These are phyloP conservation scores for Microstegium vimineum DNA, from an alignment of 176 grass and related monocot genomes.

Conservation along the genomic window DNA sequence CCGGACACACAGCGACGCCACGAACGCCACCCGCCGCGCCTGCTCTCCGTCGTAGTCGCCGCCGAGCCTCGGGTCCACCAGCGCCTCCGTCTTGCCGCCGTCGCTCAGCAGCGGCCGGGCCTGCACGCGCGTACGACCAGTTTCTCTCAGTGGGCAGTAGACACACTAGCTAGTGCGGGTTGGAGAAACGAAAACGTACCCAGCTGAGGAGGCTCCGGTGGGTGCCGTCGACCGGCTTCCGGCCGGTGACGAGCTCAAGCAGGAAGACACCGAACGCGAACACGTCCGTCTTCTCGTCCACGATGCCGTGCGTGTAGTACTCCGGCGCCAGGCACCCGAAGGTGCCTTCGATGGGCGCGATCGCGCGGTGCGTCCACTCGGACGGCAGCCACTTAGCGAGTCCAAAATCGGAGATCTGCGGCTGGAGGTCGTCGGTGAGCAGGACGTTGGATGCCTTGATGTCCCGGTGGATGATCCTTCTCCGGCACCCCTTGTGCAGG, in stretches of 20 bases:
- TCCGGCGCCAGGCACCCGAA: conserved; percentile 95
- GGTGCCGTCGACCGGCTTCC: conserved; percentile 79
- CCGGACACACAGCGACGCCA: conserved; percentile 71
- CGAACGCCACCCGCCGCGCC: conserved; percentile 59
- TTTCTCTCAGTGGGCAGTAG: not conserved
- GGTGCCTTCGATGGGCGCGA: conserved; percentile 91
- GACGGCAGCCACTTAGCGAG: conserved; percentile 91
- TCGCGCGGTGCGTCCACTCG: conserved; percentile 88
- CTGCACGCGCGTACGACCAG: conserved; percentile 13
- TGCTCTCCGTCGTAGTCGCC: conserved; percentile 54
- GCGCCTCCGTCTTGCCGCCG: conserved; percentile 35
- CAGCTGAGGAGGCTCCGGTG: conserved; percentile 86
- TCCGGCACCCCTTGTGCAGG: conserved; percentile 49
- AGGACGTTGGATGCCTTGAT: conserved; percentile 92
- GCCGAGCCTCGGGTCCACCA: conserved; percentile 59
- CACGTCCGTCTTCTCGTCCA: conserved; percentile 95
- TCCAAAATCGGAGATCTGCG: conserved; percentile 90
- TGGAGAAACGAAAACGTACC: not conserved
- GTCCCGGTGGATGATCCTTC: conserved; percentile 91
- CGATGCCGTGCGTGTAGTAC: conserved; percentile 91
- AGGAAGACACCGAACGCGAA: conserved; percentile 95
- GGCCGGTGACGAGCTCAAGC: conserved; percentile 73
- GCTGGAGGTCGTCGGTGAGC: conserved; percentile 68
- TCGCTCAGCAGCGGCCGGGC: conserved; percentile 56
- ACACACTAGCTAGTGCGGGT: too few relatives aligned